These are phyloP conservation scores for Centrapalus pauciflorus DNA, from an alignment of 129 eudicot species.

Conservation along the genomic window DNA sequence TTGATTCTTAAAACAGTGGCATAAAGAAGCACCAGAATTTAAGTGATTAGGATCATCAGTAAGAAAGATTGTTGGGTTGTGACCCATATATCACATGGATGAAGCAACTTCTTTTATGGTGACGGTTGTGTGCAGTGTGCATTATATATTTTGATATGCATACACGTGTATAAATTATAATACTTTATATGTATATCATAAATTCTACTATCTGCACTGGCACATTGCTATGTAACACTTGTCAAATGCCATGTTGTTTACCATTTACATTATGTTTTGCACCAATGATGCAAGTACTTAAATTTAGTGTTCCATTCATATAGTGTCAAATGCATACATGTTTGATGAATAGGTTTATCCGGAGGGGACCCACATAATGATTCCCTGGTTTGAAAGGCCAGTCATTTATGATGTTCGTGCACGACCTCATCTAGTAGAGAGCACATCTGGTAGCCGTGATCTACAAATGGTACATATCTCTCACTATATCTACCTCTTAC, in stretches of 20 bases:
- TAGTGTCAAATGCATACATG: background rate
- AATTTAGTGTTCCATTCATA: background rate
- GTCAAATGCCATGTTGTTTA: background rate
- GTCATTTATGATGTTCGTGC: constrained; percentile 55
- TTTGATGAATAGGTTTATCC: constrained; percentile 40
- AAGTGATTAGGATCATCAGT: too few relatives aligned
- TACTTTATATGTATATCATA: too few relatives aligned
- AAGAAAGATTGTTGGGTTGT: too few relatives aligned
- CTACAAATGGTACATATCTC: constrained; percentile 39
- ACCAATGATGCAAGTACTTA: background rate
- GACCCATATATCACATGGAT: too few relatives aligned
- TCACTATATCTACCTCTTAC: background rate
- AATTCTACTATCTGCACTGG: too few relatives aligned
- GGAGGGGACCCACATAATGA: constrained; percentile 50
- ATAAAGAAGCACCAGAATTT: too few relatives aligned
- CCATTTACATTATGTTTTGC: background rate
- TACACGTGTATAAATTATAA: background rate
- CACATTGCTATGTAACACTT: background rate
- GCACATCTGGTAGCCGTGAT: constrained; percentile 58
- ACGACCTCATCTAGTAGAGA: constrained; percentile 54
- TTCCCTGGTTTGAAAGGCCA: constrained; percentile 57
- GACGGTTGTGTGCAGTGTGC: too few relatives aligned
- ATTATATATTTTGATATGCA: too few relatives aligned
- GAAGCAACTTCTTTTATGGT: too few relatives aligned
- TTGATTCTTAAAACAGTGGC: too few relatives aligned